These are phyloP conservation scores for Parasarocladium wereldwijsianum DNA, from an alignment of 2,329 filamentous ascomycete species.

Conservation along the genomic window DNA sequence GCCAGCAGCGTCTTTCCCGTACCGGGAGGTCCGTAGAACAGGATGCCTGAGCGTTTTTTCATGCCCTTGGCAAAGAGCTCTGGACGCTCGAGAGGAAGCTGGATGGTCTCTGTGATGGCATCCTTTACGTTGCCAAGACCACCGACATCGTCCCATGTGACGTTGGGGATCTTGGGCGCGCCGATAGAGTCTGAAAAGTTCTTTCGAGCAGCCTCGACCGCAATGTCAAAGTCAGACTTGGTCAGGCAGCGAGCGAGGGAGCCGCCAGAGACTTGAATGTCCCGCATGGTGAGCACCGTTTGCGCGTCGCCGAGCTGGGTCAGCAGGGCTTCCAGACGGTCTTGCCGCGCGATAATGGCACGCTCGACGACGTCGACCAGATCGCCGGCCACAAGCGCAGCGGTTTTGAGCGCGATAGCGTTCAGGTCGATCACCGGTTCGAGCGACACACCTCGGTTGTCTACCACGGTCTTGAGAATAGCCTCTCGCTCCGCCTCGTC, in stretches of 20 bases:
- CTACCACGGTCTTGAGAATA: constrained; percentile 66
- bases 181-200: constrained; percentile 97
- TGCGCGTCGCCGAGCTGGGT: constrained; percentile 23
- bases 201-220: constrained; percentile 88
- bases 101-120: constrained; percentile 92
- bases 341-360: constrained; percentile 61
- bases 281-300: constrained; percentile 49
- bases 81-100: constrained; percentile 77
- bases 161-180: constrained; percentile 94
- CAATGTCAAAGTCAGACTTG: constrained; percentile 75
- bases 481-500: constrained; percentile 86
- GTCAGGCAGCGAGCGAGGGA: constrained; percentile 64
- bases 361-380: constrained; percentile 88
- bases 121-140: constrained; percentile 90
- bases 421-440: constrained; percentile 73
- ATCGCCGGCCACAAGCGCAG: constrained; percentile 86
- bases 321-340: constrained; percentile 56
- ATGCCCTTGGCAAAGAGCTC: constrained; percentile 94
- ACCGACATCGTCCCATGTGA: constrained; percentile 91
- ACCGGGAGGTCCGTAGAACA: constrained; percentile 84
- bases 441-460: constrained; percentile 60
- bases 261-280: constrained; percentile 81
- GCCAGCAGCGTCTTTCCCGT: constrained; percentile 88
- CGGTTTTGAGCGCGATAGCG: constrained; percentile 84
- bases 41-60: constrained; percentile 90